Evolutionary conservation across 2,329 filamentous ascomycete species (phyloP), one percentile per base, ranked within the genome.

Genomic region (Cercospora sesami): DNA sequence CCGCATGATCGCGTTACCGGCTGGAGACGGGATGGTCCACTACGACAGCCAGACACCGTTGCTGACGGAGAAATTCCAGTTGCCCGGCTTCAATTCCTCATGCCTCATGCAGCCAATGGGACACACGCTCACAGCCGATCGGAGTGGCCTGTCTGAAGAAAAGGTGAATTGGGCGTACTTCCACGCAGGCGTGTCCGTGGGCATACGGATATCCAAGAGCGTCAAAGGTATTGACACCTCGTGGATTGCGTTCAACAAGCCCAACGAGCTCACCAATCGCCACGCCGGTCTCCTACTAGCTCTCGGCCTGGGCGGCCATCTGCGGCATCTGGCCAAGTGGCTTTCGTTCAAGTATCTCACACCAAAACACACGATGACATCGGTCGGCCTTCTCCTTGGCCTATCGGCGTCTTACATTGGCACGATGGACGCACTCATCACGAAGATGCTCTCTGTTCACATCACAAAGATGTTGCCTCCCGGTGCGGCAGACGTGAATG

Each of bases 131-230:
- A 94, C 92, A n/a, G 93, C 95, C 6, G 95, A 99, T 76, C 93
- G 94, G 75, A 85, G 86, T 5, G 84, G 90, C 2, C 96, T 96
- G 75, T 94, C 92, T 0, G 95, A 99, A 80, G 95, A 99, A 75
- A 98, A 96, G 79, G 93, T 97, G 48, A 94, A 93, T 76, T 99
- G 95, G 95, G 94, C 94, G 0, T 99, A 97, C 80, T 99, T 99
- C 80, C 95, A 99, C 78, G 93, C 96, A 67, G 95, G 95, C 6
- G 94, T 96, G 31, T 91, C 94, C n/a, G 92, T 92, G 26, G 95
- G 95, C 3, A 82, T 99, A 28, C 92, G 93, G 66, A 96, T 99
- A 62, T 97, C 95, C 5, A 90, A 90, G 12, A 87, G 92, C 65
- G 94, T 94, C 3, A 93, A 93, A 75, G 94, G 94, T 4, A 98